Evolutionary conservation across 495 filamentous ascomycete species (phyloP).

Genomic region (Penicillium pancosmium): DNA sequence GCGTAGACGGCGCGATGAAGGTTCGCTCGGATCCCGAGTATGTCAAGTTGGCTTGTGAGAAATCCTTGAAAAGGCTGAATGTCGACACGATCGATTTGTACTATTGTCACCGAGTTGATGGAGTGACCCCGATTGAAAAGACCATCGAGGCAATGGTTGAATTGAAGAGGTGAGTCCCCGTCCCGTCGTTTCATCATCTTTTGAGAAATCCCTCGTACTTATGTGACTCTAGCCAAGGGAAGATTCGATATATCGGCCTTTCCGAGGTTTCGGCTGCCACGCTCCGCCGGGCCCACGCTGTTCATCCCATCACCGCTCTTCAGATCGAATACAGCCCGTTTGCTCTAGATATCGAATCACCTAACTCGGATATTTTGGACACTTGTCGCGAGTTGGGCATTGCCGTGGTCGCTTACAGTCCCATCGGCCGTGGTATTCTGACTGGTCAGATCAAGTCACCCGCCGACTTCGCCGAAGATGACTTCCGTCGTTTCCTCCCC

Average conservation of each 20-base stretch:
- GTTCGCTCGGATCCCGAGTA: constrained; percentile 57
- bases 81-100: constrained; percentile 62
- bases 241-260: constrained; percentile 58
- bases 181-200: background rate
- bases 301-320: constrained; percentile 61
- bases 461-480: constrained; percentile 47
- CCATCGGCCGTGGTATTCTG: constrained; percentile 63
- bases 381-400: constrained; percentile 65
- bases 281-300: constrained; percentile 61
- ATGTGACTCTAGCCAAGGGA: constrained; percentile 44
- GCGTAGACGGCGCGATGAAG: background rate
- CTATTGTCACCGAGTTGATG: constrained; percentile 49
- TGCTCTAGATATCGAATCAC: constrained; percentile 58
- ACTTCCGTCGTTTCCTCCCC: constrained; percentile 43
- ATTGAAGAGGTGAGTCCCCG: constrained; percentile 44
- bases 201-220: background rate
- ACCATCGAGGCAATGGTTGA: constrained; percentile 63
- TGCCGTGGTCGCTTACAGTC: constrained; percentile 62
- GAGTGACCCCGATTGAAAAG: constrained; percentile 53
- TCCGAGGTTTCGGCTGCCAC: constrained; percentile 58
- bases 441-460: constrained; percentile 47
- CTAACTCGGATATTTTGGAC: constrained; percentile 47
- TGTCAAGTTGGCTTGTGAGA: constrained; percentile 51
- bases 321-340: constrained; percentile 69
- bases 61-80: constrained; percentile 55